Percentiles rank a stretch among this genome's conserved stretches.
These are phyloP conservation scores for Imleria badia DNA, from an alignment of 768 basidiomycete species.

Conservation along the genomic window DNA sequence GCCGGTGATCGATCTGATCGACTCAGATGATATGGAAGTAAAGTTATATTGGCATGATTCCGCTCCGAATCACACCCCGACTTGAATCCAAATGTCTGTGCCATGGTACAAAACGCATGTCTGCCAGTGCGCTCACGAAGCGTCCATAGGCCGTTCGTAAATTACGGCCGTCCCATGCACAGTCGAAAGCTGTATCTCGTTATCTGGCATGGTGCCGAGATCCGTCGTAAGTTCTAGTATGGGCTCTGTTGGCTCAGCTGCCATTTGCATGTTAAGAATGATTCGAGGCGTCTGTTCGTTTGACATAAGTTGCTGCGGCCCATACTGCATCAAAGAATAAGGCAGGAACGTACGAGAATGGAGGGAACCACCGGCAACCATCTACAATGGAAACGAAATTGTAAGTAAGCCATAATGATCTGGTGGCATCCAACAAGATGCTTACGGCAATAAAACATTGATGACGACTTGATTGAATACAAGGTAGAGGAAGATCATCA, in stretches of 20 bases:
- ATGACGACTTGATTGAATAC: background rate
- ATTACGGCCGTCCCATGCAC: background rate
- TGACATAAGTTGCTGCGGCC: background rate
- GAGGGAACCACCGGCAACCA: slow-evolving; percentile 12
- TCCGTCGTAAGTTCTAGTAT: slow-evolving; percentile 14
- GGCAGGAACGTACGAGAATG: slow-evolving; percentile 7
- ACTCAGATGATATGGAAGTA: too few species aligned
- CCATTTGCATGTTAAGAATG: slow-evolving; percentile 20
- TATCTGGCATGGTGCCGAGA: background rate
- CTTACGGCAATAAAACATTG: slow-evolving; percentile 22
- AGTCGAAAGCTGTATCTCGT: background rate
- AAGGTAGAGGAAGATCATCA: background rate
- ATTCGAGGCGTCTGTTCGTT: slow-evolving; percentile 18
- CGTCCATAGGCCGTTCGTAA: background rate
- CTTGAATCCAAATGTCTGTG: background rate
- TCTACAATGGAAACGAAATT: background rate
- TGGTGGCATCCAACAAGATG: background rate
- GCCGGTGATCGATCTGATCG: too few species aligned
- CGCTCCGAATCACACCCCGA: background rate
- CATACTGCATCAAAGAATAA: background rate
- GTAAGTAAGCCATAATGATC: background rate
- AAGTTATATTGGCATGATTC: too few species aligned
- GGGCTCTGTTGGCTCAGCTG: slow-evolving; percentile 4
- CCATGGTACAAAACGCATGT: background rate
- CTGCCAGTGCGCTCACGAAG: background rate